phyloP scores from a whole-genome alignment of 2,329 filamentous ascomycete genomes.

The Cladosporium sp. region DNA sequence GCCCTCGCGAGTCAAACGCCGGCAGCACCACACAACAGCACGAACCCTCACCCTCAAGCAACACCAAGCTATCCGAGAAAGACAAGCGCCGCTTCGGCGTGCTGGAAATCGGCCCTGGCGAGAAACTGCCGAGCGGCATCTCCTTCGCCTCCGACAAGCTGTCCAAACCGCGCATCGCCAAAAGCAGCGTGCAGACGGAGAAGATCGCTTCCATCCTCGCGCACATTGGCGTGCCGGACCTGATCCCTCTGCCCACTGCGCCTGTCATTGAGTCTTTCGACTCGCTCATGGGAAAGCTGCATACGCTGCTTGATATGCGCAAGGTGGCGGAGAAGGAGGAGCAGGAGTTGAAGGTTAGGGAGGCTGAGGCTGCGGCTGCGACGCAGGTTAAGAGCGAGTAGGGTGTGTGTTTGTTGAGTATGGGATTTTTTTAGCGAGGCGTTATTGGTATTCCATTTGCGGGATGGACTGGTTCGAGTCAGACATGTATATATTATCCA shows the following conservation, averaged over 20 bases:
- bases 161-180: slow-evolving; percentile 72
- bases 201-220: slow-evolving; percentile 69
- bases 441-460: neutral
- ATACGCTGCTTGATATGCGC: slow-evolving; percentile 65
- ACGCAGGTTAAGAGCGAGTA: slow-evolving; percentile 3
- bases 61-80: slow-evolving; percentile 58
- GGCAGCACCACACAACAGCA: slow-evolving; percentile 27
- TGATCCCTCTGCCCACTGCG: slow-evolving; percentile 71
- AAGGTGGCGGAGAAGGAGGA: slow-evolving; percentile 75
- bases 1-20: slow-evolving; percentile 43
- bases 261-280: slow-evolving; percentile 69
- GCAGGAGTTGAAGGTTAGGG: slow-evolving; percentile 59
- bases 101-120: slow-evolving; percentile 58
- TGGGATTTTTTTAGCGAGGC: slow-evolving; percentile 5
- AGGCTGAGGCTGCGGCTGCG: slow-evolving; percentile 33
- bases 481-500: neutral
- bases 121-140: slow-evolving; percentile 79
- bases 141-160: slow-evolving; percentile 84
- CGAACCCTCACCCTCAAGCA: slow-evolving; percentile 10
- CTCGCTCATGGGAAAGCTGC: slow-evolving; percentile 63
- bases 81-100: slow-evolving; percentile 82
- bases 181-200: slow-evolving; percentile 69
- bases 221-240: slow-evolving; percentile 66
- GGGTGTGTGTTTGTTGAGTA: neutral
- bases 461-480: neutral